These are phyloP conservation scores for Penicillium digitatum DNA, from an alignment of 2,329 filamentous ascomycete genomes.

Conservation along the genomic window DNA sequence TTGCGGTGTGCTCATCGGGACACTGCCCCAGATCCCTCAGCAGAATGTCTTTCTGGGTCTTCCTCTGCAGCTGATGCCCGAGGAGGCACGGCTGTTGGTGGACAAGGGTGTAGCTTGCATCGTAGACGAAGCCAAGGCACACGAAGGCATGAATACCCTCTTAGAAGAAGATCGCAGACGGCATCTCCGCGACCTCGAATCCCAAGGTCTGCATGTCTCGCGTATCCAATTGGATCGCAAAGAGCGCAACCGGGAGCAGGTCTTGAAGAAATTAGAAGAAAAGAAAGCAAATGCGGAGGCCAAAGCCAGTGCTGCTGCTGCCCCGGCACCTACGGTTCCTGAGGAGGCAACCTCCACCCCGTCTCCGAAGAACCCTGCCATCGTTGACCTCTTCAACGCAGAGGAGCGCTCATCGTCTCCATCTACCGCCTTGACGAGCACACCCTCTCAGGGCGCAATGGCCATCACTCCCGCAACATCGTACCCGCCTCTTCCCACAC, in stretches of 20 bases:
- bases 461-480: slow-evolving; percentile 51
- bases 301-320: slow-evolving; percentile 18
- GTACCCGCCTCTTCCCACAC: slow-evolving; percentile 41
- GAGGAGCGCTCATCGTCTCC: slow-evolving; percentile 3
- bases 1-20: slow-evolving; percentile 79
- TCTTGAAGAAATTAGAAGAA: slow-evolving; percentile 49
- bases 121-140: slow-evolving; percentile 71
- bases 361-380: slow-evolving; percentile 6
- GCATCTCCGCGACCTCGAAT: slow-evolving; percentile 57
- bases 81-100: slow-evolving; percentile 79
- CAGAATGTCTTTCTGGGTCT: slow-evolving; percentile 92
- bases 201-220: slow-evolving; percentile 53
- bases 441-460: slow-evolving; percentile 23
- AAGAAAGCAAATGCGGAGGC: slow-evolving; percentile 28
- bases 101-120: slow-evolving; percentile 72
- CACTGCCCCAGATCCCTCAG: slow-evolving; percentile 84
- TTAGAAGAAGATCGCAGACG: slow-evolving; percentile 55
- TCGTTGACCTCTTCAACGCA: slow-evolving; percentile 26
- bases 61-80: slow-evolving; percentile 82
- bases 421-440: slow-evolving; percentile 16
- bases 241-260: slow-evolving; percentile 49
- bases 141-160: slow-evolving; percentile 61
- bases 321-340: slow-evolving; percentile 1
- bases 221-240: slow-evolving; percentile 46
- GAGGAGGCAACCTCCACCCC: slow-evolving; percentile 5